Evolutionary conservation across 495 filamentous ascomycete species (phyloP).

Genomic region (Hypomontagnella monticulosa): DNA sequence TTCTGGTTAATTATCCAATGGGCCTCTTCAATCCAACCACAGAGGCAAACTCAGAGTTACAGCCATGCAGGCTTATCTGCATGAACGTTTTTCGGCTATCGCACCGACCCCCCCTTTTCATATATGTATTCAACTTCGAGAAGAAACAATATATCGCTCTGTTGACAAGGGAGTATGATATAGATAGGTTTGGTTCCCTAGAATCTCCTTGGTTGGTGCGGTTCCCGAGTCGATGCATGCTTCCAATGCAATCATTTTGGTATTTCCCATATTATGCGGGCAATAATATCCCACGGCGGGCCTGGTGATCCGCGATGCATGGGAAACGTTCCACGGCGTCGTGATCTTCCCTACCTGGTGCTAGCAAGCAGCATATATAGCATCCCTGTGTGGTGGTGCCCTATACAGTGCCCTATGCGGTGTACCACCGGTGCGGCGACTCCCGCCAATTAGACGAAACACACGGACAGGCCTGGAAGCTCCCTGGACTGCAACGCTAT

Average conservation of each 20-base stretch:
- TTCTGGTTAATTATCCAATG: slow-evolving; percentile 20
- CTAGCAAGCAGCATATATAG: slow-evolving; percentile 24
- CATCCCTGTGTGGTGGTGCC: slow-evolving; percentile 12
- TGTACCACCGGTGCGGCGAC: slow-evolving; percentile 16
- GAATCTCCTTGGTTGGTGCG: slow-evolving; percentile 20
- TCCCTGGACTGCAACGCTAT: slow-evolving; percentile 22
- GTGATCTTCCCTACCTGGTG: slow-evolving; percentile 25
- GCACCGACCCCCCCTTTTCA: slow-evolving; percentile 19
- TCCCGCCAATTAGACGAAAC: slow-evolving; percentile 29
- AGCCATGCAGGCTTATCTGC: slow-evolving; percentile 42
- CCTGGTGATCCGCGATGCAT: slow-evolving; percentile 34
- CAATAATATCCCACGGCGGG: slow-evolving; percentile 23
- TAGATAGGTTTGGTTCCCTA: slow-evolving; percentile 17
- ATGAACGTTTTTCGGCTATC: slow-evolving; percentile 39
- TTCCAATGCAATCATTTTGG: slow-evolving; percentile 16
- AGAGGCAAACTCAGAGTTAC: slow-evolving; percentile 25
- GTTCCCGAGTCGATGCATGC: slow-evolving; percentile 18
- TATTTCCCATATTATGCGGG: slow-evolving; percentile 22
- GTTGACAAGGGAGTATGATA: slow-evolving; percentile 17
- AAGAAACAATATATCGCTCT: slow-evolving; percentile 5
- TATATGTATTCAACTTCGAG: slow-evolving; percentile 12
- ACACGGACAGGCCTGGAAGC: slow-evolving; percentile 15
- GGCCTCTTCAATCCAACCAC: slow-evolving; percentile 21
- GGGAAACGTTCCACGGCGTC: slow-evolving; percentile 38
- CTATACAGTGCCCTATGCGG: slow-evolving; percentile 11